A percentile compares a stretch with the other conserved stretches of the same genome.
phyloP scores from a whole-genome alignment of 352 stramenopile genomes.

The Phytophthora crassamura region DNA sequence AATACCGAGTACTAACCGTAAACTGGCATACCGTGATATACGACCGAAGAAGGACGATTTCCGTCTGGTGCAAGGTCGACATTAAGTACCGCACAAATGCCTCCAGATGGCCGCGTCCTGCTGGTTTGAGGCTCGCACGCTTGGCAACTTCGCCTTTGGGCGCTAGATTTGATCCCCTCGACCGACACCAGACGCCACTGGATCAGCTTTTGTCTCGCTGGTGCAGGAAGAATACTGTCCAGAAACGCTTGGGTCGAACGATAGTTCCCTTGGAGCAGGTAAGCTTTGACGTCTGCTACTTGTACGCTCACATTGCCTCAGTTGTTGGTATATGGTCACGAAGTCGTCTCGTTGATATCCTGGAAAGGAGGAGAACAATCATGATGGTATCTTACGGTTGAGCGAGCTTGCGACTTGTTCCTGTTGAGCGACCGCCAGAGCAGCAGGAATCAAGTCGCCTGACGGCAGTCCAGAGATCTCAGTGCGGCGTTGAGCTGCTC shows the following conservation, averaged over 20 bases:
- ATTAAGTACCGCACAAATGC: constrained; percentile 10
- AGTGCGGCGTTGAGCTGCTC: not conserved
- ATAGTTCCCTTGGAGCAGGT: not conserved
- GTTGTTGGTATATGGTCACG: constrained; percentile 1
- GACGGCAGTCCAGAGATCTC: not conserved
- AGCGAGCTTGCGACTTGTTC: constrained; percentile 16
- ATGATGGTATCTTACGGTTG: not conserved
- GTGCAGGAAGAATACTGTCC: not conserved
- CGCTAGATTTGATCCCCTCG: not conserved
- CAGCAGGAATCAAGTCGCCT: not conserved
- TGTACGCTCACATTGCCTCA: not conserved
- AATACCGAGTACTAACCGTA: constrained; percentile 22
- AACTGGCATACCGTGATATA: constrained; percentile 29
- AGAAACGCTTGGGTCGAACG: not conserved
- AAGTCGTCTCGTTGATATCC: constrained; percentile 16
- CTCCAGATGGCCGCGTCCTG: constrained; percentile 9
- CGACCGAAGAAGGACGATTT: constrained; percentile 33
- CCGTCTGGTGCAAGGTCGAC: constrained; percentile 22
- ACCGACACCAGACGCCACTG: too few species aligned
- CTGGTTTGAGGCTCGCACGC: not conserved
- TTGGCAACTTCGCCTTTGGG: not conserved
- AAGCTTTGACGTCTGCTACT: not conserved
- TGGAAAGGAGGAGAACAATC: constrained; percentile 31
- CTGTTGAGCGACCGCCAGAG: constrained; percentile 10
- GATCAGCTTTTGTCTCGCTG: too few species aligned